A percentile compares a stretch with the other conserved stretches of the same genome.
Conservation (phyloP, 2,329 filamentous ascomycete genomes). For the Sporothrix dimorphospora region DNA sequence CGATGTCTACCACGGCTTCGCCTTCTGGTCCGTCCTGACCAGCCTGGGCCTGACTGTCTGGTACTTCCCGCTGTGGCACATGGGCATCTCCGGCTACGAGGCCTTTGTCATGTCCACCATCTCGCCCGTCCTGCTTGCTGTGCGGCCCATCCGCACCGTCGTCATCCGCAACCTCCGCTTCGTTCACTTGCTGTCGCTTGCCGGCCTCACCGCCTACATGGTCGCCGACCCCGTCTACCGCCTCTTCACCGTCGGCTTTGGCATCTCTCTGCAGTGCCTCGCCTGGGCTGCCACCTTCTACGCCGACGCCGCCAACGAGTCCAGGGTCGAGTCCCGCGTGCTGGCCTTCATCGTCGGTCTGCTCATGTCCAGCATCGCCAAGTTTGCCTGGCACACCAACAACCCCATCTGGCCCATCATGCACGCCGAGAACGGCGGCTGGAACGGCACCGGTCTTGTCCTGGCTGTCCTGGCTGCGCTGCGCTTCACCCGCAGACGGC, state of each 20-base stretch:
- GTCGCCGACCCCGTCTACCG: conserved; percentile 72
- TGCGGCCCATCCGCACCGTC: conserved; percentile 68
- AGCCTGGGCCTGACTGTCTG: conserved; percentile 87
- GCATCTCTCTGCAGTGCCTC: conserved; percentile 77
- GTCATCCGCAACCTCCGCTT: conserved; percentile 69
- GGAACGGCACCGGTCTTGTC: conserved; percentile 81
- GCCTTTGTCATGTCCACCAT: conserved; percentile 82
- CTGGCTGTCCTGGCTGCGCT: conserved; percentile 76
- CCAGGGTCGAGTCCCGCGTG: conserved; percentile 78
- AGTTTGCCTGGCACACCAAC: conserved; percentile 92
- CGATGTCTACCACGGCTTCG: conserved; percentile 91
- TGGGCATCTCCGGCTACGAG: conserved; percentile 98
- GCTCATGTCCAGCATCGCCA: conserved; percentile 81
- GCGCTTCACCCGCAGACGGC: conserved; percentile 70
- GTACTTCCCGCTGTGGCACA: conserved; percentile 99
- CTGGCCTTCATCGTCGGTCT: conserved; percentile 81
- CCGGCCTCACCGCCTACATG: conserved; percentile 78
- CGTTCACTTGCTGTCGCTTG: conserved; percentile 72
- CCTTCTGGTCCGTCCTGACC: conserved; percentile 95
- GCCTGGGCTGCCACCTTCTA: conserved; percentile 84
- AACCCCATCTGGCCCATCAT: conserved; percentile 97
- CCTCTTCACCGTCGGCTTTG: conserved; percentile 79
- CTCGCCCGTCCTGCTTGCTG: conserved; percentile 77
- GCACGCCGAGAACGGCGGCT: conserved; percentile 85
- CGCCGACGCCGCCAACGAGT: conserved; percentile 73